Evolutionary conservation across 352 stramenopile species (phyloP), one percentile per base, ranked within the genome.

Genomic region (Saprolegnia diclina): DNA sequence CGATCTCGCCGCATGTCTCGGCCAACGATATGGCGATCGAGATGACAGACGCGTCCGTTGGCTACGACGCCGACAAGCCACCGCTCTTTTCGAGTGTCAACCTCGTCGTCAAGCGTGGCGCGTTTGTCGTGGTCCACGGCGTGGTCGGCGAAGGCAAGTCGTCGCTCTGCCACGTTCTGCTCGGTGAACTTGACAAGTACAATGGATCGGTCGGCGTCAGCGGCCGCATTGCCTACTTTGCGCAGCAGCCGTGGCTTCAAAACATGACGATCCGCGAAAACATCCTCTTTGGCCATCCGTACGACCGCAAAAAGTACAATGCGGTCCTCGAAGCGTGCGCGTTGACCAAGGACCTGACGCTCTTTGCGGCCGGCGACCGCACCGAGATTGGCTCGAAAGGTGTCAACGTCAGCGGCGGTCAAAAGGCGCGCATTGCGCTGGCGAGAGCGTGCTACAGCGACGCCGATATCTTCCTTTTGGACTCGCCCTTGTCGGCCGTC

Each of bases 361-460:
- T 93, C 19, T 77, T 97, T 19, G 77, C 88, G 13, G 76, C 79
- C 45, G 93, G 94, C 1, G 94, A 98, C 72, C 48, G 75, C 53
- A 98, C 93, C 0, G 92, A 98, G 72, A 98, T 99, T 56, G 96
- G 95, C 7, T 93, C 97, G 74, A 90, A 89, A 56, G 92, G 93
- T 4, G 83, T 98, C 18, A 98, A 90, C 57, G 71, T 98, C 4
- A 89, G 67, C 5, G 91, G 92, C 18, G 92, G 92, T 10, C 90
- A 98, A 73, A 95, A 96, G 74, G 65, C 64, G 21, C 50, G 71
- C 9, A 71, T 97, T 10, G 91, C 91, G 26, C 71, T 90, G 21
- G 83, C 82, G 9, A 75, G 95, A 13, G 40, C 26, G 9, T 48
- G 55, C 24, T 97, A 97, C 72, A 71, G 82, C 48, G 66, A 83